Evolutionary conservation across 1,284 basidiomycete genomes (phyloP).

Genomic region (Pseudozyma sp.): DNA sequence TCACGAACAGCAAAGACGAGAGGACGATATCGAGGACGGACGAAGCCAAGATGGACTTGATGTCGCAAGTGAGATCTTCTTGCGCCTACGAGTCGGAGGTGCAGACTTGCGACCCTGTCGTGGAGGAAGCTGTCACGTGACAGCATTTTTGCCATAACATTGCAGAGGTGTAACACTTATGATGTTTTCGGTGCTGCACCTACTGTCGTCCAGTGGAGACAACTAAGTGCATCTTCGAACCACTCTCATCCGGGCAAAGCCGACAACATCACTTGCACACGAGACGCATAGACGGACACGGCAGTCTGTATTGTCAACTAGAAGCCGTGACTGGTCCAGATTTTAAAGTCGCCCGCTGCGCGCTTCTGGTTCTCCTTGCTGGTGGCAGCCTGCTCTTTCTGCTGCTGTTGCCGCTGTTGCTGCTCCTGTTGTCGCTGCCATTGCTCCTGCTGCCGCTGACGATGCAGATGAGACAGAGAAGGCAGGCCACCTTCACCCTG

Average conservation of each 20-base stretch:
- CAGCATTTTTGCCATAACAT: not conserved
- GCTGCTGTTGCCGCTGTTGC: slow-evolving; percentile 16
- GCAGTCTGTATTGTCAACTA: slow-evolving; percentile 1
- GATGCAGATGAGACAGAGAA: slow-evolving; percentile 4
- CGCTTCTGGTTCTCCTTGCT: slow-evolving; percentile 5
- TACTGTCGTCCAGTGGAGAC: not conserved
- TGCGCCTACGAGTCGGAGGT: slow-evolving; percentile 1
- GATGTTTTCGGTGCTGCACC: not conserved
- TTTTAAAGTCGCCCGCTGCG: slow-evolving; percentile 28
- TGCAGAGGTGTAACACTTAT: slow-evolving; percentile 1
- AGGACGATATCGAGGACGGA: slow-evolving; percentile 1
- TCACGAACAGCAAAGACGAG: slow-evolving; percentile 1
- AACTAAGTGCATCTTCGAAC: no score
- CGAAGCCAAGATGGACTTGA: slow-evolving; percentile 5
- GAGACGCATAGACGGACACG: no score
- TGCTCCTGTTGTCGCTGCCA: slow-evolving; percentile 11
- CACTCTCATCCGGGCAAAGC: no score
- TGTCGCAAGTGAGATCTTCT: slow-evolving; percentile 24
- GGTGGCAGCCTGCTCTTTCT: slow-evolving; percentile 2
- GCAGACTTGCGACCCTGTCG: slow-evolving; percentile 21
- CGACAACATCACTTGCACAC: no score
- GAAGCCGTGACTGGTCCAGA: slow-evolving; percentile 43
- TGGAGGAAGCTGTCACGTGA: slow-evolving; percentile 21
- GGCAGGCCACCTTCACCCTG: not conserved
- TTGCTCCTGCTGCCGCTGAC: slow-evolving; percentile 14